phyloP scores from a whole-genome alignment of 352 stramenopile genomes.

The Elongisporangium prolatum region DNA sequence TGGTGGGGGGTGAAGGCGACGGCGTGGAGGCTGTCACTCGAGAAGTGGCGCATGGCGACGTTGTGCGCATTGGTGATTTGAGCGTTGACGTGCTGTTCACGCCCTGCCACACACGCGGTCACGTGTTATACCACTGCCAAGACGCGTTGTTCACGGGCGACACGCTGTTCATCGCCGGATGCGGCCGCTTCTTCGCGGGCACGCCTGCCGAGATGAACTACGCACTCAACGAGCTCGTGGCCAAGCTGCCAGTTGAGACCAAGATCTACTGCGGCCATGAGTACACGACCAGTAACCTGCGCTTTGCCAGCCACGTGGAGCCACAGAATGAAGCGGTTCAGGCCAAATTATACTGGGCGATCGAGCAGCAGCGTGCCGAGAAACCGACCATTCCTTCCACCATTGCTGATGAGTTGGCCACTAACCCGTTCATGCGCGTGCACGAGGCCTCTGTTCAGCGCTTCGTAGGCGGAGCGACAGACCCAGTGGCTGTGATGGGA shows the following conservation, averaged over 20 bases:
- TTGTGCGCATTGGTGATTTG: slow-evolving; percentile 61
- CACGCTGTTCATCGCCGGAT: slow-evolving; percentile 90
- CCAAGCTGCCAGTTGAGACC: slow-evolving; percentile 54
- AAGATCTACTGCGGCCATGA: slow-evolving; percentile 91
- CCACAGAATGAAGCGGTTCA: slow-evolving; percentile 72
- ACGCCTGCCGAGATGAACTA: slow-evolving; percentile 84
- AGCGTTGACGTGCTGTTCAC: slow-evolving; percentile 68
- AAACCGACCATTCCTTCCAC: slow-evolving; percentile 89
- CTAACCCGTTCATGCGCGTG: slow-evolving; percentile 83
- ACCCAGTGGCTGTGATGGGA: slow-evolving; percentile 55
- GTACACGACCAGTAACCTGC: slow-evolving; percentile 89
- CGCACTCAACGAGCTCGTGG: slow-evolving; percentile 76
- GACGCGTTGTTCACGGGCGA: slow-evolving; percentile 89
- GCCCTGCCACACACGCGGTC: slow-evolving; percentile 90
- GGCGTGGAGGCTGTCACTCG: slow-evolving; percentile 48
- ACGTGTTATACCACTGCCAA: slow-evolving; percentile 74
- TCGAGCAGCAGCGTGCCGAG: slow-evolving; percentile 23
- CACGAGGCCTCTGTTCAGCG: slow-evolving; percentile 35
- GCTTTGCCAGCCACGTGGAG: slow-evolving; percentile 88
- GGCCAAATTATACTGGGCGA: slow-evolving; percentile 61
- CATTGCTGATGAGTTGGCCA: slow-evolving; percentile 58
- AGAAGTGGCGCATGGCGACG: slow-evolving; percentile 59
- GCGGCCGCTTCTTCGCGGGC: slow-evolving; percentile 81
- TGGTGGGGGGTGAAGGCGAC: slow-evolving; percentile 75
- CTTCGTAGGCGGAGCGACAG: slow-evolving; percentile 33